A percentile compares a stretch with the other conserved stretches of the same genome.
Conservation (phyloP, 345 rosid species). For the Euphorbia peplus region DNA sequence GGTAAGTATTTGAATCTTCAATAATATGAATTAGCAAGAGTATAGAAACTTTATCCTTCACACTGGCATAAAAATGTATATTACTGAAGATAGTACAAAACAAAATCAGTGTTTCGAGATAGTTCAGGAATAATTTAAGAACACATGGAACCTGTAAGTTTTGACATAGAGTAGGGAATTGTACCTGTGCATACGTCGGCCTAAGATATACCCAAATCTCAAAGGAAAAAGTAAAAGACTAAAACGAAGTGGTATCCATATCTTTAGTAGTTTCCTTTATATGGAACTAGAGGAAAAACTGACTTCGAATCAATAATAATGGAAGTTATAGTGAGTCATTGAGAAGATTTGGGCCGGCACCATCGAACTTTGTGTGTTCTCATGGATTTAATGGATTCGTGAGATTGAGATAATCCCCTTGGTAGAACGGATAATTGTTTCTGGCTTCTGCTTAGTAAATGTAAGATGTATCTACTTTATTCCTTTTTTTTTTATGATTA, state of each 20-base stretch:
- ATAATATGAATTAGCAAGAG: constrained; percentile 10
- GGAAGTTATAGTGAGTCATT: background rate
- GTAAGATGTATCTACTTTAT: background rate
- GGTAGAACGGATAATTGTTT: background rate
- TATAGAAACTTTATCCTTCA: background rate
- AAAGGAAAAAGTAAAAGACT: too few relatives aligned
- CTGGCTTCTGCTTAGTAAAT: background rate
- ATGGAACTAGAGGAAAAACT: background rate
- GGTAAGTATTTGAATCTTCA: constrained; percentile 46
- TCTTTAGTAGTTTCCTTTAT: background rate
- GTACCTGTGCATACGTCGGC: too few relatives aligned
- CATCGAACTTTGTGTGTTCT: background rate
- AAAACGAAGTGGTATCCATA: background rate
- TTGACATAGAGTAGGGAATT: too few relatives aligned
- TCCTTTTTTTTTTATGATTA: background rate
- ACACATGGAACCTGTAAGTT: background rate
- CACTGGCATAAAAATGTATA: background rate
- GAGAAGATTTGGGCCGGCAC: too few relatives aligned
- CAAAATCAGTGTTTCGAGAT: background rate
- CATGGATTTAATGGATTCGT: background rate
- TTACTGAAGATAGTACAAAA: background rate
- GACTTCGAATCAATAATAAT: background rate
- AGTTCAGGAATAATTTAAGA: background rate
- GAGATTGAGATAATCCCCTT: background rate
- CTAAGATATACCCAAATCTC: too few relatives aligned